Evolutionary conservation across 306 rosid genomes (phyloP).

Genomic region (Vigna unguiculata): DNA sequence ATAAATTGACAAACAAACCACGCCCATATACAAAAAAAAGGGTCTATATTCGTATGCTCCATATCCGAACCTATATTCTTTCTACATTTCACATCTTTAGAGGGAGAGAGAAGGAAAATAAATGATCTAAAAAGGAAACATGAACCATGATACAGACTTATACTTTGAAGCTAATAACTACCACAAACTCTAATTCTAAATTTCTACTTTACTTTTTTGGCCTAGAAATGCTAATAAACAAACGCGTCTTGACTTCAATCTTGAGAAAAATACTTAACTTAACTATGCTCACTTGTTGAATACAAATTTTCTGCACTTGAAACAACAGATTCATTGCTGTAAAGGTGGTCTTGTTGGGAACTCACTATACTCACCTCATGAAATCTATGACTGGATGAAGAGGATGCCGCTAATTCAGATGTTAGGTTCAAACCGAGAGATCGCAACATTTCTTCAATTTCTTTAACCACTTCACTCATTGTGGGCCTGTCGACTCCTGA

Average conservation of each 20-base stretch:
- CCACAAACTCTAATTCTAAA: background rate
- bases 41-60: background rate
- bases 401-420: constrained; percentile 41
- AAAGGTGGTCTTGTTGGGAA: constrained; percentile 29
- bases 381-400: constrained; percentile 40
- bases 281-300: background rate
- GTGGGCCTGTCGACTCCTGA: constrained; percentile 60
- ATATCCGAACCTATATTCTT: background rate
- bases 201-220: background rate
- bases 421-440: constrained; percentile 42
- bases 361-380: constrained; percentile 10
- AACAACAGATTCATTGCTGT: constrained; percentile 23
- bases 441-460: constrained; percentile 52
- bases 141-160: background rate
- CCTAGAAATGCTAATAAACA: constrained; percentile 7
- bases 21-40: background rate
- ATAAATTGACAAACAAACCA: constrained; percentile 11
- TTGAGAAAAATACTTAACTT: constrained; percentile 9
- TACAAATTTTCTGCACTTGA: constrained; percentile 29
- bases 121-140: background rate
- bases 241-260: background rate
- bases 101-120: constrained; percentile 22
- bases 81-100: constrained; percentile 4
- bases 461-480: constrained; percentile 64
- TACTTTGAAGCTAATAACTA: background rate